Evolutionary conservation across 2,329 filamentous ascomycete genomes (phyloP).

Genomic region (Trichoderma sp.): DNA sequence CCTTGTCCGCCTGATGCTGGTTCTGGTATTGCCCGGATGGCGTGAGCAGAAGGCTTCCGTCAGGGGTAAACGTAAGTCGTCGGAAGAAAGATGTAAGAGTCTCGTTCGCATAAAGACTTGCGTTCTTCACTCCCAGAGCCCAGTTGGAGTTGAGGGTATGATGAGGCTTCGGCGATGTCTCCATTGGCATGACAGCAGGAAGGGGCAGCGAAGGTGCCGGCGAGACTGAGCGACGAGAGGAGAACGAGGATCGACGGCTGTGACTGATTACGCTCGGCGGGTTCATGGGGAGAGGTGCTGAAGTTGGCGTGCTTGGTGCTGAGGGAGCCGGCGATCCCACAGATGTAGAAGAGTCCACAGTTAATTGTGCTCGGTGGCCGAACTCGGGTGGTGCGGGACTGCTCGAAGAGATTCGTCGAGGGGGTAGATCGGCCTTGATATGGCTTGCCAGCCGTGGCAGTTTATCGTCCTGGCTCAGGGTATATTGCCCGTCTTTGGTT

Average conservation of each 20-base stretch:
- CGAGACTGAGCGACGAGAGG: slow-evolving; percentile 80
- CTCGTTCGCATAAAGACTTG: slow-evolving; percentile 92
- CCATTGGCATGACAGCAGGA: slow-evolving; percentile 92
- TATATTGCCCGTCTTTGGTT: slow-evolving; percentile 94
- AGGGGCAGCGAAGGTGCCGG: slow-evolving; percentile 91
- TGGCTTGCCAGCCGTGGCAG: slow-evolving; percentile 79
- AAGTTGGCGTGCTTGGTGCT: slow-evolving; percentile 89
- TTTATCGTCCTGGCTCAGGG: slow-evolving; percentile 63
- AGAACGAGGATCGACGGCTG: slow-evolving; percentile 92
- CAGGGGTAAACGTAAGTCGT: slow-evolving; percentile 87
- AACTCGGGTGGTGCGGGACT: slow-evolving; percentile 90
- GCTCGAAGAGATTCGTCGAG: slow-evolving; percentile 81
- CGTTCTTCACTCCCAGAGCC: slow-evolving; percentile 70
- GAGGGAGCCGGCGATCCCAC: slow-evolving; percentile 84
- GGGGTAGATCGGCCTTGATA: slow-evolving; percentile 82
- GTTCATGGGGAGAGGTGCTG: slow-evolving; percentile 90
- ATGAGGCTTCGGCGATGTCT: slow-evolving; percentile 78
- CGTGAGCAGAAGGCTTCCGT: slow-evolving; percentile 89
- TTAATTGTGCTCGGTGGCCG: slow-evolving; percentile 62
- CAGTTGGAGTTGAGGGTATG: slow-evolving; percentile 47
- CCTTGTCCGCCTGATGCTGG: slow-evolving; percentile 62
- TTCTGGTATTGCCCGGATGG: slow-evolving; percentile 94
- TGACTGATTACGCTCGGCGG: slow-evolving; percentile 85
- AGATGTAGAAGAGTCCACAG: slow-evolving; percentile 49
- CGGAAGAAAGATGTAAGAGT: slow-evolving; percentile 97